Evolutionary conservation across 306 rosid genomes (phyloP).

Genomic region (Adenanthera pavonina): DNA sequence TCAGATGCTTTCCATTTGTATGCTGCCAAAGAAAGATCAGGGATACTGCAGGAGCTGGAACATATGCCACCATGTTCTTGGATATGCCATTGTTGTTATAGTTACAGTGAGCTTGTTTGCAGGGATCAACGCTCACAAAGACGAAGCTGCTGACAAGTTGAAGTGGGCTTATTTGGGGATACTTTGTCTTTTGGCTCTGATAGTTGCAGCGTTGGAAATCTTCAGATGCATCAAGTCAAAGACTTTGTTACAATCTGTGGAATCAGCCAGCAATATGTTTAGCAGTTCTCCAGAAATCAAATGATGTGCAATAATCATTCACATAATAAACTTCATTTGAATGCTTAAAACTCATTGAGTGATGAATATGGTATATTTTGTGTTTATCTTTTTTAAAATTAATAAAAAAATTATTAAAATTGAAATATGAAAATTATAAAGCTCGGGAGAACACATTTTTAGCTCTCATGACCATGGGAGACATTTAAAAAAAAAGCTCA

Average conservation of each 20-base stretch:
- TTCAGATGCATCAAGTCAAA: constrained; percentile 29
- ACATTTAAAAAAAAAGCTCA: too few relatives aligned
- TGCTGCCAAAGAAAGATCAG: constrained; percentile 39
- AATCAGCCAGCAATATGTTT: constrained; percentile 38
- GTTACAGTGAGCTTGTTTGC: constrained; percentile 38
- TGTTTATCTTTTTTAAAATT: too few relatives aligned
- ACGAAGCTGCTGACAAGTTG: constrained; percentile 46
- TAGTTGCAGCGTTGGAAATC: constrained; percentile 45
- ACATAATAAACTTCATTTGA: too few relatives aligned
- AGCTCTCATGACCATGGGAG: too few relatives aligned
- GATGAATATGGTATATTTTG: too few relatives aligned
- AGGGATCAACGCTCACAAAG: constrained; percentile 45
- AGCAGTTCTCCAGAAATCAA: background rate
- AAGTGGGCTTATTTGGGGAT: constrained; percentile 49
- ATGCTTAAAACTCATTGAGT: too few relatives aligned
- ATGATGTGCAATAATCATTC: background rate
- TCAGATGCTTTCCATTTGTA: constrained; percentile 53
- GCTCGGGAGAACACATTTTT: too few relatives aligned
- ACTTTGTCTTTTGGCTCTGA: constrained; percentile 38
- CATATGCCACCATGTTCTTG: constrained; percentile 42
- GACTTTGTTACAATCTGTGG: constrained; percentile 23
- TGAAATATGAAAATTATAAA: too few relatives aligned
- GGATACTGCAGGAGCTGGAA: constrained; percentile 46
- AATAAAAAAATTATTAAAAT: too few relatives aligned
- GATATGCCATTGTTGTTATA: constrained; percentile 44